Conservation (phyloP, 2,329 filamentous ascomycete species). For the Aaosphaeria pasadenensis region DNA sequence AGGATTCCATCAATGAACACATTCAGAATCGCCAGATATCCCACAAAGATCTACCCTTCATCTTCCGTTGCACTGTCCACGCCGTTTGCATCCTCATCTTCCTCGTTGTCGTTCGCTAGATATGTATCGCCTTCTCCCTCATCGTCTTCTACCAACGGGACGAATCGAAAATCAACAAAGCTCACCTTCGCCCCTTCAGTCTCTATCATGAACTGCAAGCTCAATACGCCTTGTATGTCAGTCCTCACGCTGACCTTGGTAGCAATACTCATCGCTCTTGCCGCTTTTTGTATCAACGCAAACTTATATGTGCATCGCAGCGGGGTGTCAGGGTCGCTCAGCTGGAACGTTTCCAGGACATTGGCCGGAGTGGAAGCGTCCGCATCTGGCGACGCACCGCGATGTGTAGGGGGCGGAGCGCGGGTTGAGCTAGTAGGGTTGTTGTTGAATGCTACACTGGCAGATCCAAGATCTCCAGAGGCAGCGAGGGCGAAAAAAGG, state of each 20-base stretch:
- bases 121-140: conserved; percentile 21
- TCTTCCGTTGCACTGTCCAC: background rate
- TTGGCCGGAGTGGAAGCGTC: conserved; percentile 10
- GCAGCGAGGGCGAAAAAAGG: conserved; percentile 73
- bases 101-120: background rate
- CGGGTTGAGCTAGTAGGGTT: conserved; percentile 10
- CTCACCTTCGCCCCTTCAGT: conserved; percentile 66
- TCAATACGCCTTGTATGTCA: conserved; percentile 85
- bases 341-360: conserved; percentile 72
- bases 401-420: conserved; percentile 8
- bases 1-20: too few species aligned
- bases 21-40: too few species aligned
- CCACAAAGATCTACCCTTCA: background rate
- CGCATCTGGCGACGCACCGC: conserved; percentile 11
- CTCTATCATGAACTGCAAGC: conserved; percentile 95
- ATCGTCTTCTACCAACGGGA: conserved; percentile 67
- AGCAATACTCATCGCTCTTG: conserved; percentile 87
- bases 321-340: conserved; percentile 36
- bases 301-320: conserved; percentile 74
- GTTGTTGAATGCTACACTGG: conserved; percentile 58
- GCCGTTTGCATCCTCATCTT: conserved; percentile 11
- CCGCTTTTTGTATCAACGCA: conserved; percentile 77
- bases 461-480: conserved; percentile 57
- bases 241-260: conserved; percentile 89
- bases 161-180: conserved; percentile 81